Base-by-base conservation (phyloP, 495 filamentous ascomycete species). In the Corynascus novoguineensis region DNA sequence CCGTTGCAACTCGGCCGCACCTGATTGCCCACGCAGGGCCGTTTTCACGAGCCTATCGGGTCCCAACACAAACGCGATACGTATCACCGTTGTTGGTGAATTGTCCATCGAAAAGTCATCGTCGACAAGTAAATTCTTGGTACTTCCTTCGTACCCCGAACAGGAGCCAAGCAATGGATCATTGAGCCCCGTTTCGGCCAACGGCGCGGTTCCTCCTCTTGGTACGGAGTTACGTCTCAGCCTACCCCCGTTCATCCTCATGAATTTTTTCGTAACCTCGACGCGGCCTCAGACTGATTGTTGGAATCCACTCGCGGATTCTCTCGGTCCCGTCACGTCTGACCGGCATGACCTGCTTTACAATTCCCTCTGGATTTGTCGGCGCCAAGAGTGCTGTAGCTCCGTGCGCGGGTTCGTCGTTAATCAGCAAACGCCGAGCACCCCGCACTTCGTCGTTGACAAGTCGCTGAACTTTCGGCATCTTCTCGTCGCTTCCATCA, bases 371-470 rank as follows among this genome's bases (percentile, higher is more conserved):
- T 38, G 32, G 34, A 28, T 50, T 35, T 38, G 32, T 37, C 34
- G 34, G 35, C 34, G 21, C 35, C 22, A 25, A 52, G 37, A 41
- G 22, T 28, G 22, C 25, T 46, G 28, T 32, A 22, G 4, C 22
- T 29, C 37, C 24, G n/a, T 10, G 12, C 34, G 57, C 32, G n/a
- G n/a, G n/a, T n/a, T n/a, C n/a, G n/a, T 50, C 50, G 57, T 54
- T 49, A 59, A 59, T 59, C 57, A 54, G 50, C 57, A 50, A n/a
- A 58, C 55, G 25, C 45, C 55, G 49, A 48, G 38, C n/a, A 40
- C 52, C 51, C 50, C 40, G 51, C 40, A 45, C n/a, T 45, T 17
- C 17, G 4, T n/a, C 28, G 17, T 12, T 5, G 27, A 38, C 35
- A 5, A 9, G 42, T 27, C 24, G 25, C 44, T 28, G 25, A 15